These are phyloP conservation scores for Aspergillus carlsbadensis DNA, from an alignment of 495 filamentous ascomycete genomes.

Conservation along the genomic window DNA sequence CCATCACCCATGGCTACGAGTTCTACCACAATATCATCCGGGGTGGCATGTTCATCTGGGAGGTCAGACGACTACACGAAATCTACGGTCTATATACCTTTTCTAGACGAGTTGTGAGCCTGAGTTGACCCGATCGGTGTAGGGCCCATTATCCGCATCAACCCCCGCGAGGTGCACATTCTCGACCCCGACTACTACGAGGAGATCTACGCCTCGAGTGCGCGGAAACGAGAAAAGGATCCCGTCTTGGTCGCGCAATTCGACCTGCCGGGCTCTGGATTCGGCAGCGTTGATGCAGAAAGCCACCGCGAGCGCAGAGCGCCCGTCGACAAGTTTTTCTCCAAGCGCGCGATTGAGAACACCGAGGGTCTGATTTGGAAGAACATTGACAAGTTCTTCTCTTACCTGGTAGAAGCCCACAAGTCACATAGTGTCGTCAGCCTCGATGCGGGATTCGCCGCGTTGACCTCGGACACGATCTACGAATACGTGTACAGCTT, in stretches of 20 bases:
- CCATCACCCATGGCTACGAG: slow-evolving; percentile 48
- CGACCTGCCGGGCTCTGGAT: neutral
- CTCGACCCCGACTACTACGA: slow-evolving; percentile 8
- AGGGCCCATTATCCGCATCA: slow-evolving; percentile 56
- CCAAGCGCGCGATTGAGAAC: neutral
- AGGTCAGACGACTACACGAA: neutral
- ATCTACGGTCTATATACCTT: slow-evolving; percentile 22
- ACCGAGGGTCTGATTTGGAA: slow-evolving; percentile 11
- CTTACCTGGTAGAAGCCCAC: slow-evolving; percentile 14
- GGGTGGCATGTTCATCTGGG: slow-evolving; percentile 31
- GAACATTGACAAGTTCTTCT: slow-evolving; percentile 26
- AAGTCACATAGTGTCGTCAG: slow-evolving; percentile 14
- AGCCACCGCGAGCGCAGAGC: slow-evolving; percentile 1
- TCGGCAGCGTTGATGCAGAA: slow-evolving; percentile 1
- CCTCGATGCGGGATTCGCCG: slow-evolving; percentile 26
- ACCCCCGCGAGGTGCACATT: slow-evolving; percentile 40
- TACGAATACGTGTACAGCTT: slow-evolving; percentile 26
- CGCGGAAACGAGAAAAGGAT: neutral
- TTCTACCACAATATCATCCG: slow-evolving; percentile 47
- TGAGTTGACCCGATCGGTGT: neutral
- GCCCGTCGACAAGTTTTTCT: slow-evolving; percentile 2
- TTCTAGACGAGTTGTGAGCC: no score
- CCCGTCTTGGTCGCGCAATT: slow-evolving; percentile 18
- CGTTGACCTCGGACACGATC: slow-evolving; percentile 28
- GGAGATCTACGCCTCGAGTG: neutral